Evolutionary conservation across 2,329 filamentous ascomycete species (phyloP).

Genomic region (Rachicladosporium sp.): DNA sequence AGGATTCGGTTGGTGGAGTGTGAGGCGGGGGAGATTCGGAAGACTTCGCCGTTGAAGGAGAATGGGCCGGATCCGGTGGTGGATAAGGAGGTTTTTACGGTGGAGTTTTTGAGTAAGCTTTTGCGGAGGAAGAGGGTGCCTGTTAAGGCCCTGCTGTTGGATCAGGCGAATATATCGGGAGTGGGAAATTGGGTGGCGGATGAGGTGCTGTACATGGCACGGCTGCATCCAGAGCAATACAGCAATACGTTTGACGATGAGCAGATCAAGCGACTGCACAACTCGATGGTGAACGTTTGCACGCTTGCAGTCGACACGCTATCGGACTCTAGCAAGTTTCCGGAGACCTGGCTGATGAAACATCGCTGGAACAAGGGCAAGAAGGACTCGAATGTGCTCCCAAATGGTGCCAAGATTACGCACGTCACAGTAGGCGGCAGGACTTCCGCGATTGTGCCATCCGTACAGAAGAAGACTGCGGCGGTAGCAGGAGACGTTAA

Average conservation of each 20-base stretch:
- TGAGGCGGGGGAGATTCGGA: slow-evolving; percentile 60
- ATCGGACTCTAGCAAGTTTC: slow-evolving; percentile 73
- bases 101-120: slow-evolving; percentile 62
- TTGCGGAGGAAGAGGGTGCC: slow-evolving; percentile 68
- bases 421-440: slow-evolving; percentile 83
- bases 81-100: slow-evolving; percentile 64
- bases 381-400: slow-evolving; percentile 51
- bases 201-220: slow-evolving; percentile 81
- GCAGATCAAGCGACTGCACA: slow-evolving; percentile 60
- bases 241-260: slow-evolving; percentile 64
- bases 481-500: slow-evolving; percentile 41
- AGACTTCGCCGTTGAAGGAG: slow-evolving; percentile 66
- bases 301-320: slow-evolving; percentile 64
- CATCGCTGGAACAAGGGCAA: slow-evolving; percentile 71
- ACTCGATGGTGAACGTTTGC: slow-evolving; percentile 66
- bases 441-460: slow-evolving; percentile 80
- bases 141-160: slow-evolving; percentile 76
- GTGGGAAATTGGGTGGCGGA: slow-evolving; percentile 91
- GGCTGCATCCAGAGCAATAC: slow-evolving; percentile 85
- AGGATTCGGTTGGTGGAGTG: slow-evolving; percentile 75
- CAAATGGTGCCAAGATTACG: slow-evolving; percentile 72
- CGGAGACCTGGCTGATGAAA: slow-evolving; percentile 56
- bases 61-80: slow-evolving; percentile 90
- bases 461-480: slow-evolving; percentile 70
- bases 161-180: slow-evolving; percentile 69